Evolutionary conservation across 2,329 filamentous ascomycete species (phyloP), one percentile per base, ranked within the genome.

Genomic region (Penicillium nordicum): DNA sequence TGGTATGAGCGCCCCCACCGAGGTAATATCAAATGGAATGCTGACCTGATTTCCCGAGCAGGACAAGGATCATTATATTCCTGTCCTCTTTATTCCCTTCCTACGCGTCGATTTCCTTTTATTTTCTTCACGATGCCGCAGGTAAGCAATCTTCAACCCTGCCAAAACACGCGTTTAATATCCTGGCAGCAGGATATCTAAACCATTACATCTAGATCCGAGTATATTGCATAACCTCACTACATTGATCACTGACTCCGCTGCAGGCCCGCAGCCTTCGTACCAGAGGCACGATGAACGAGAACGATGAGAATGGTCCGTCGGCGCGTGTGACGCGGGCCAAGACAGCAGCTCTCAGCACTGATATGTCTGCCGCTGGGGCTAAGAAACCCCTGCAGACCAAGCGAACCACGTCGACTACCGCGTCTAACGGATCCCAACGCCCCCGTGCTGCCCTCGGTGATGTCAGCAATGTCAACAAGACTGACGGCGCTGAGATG

Each of bases 391-490:
- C 85, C 29, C 75, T 90, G 50, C 87, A 89, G 74, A 80, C 85
- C 48, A 92, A 92, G 78, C 90, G 87, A 74, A 77, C 85, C 16
- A 76, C 80, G 29, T 74, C 78, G 47, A 65, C 79, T 47, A 74
- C 80, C 50, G 74, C 80, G 47, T 72, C 76, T 59, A 76, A 72
- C 60, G 76, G 80, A 67, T 75, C 80, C 46, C 80, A 80, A 58
- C 84, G 88, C 70, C 94, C 89, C 79, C 90, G 94, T 71, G 84
- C 88, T 67, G 92, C 90, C 47, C 83, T 99, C 37, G 92, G 90
- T 57, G 94, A 99, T 79, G 89, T 97, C 66, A 97, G 92, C 84
- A 99, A 99, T 78, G 88, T 96, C 62, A 86, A 86, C 67, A 97
- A 97, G 61, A 64, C 64, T 16, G 74, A 75, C 75, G 82, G 83